A percentile compares a stretch with the other conserved stretches of the same genome.
Conservation (phyloP, 2,329 filamentous ascomycete genomes). For the Harringtonia lauricola region DNA sequence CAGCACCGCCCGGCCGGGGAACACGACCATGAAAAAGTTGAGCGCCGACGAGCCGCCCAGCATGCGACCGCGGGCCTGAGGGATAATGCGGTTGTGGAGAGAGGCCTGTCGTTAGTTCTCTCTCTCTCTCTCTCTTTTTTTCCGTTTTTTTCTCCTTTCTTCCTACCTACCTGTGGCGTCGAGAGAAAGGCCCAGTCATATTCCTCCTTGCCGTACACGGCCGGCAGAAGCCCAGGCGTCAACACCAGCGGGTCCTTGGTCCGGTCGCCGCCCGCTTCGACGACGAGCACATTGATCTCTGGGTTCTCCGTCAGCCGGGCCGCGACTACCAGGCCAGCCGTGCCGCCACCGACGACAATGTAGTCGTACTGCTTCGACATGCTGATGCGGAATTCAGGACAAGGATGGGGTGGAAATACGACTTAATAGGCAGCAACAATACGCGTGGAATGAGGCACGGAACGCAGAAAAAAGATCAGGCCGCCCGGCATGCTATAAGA, state of each 20-base stretch:
- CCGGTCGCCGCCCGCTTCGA: constrained; percentile 19
- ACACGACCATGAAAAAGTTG: constrained; percentile 46
- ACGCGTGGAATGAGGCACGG: too few species aligned
- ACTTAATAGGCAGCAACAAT: too few species aligned
- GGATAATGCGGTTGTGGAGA: constrained; percentile 19
- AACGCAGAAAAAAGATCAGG: too few species aligned
- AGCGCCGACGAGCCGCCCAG: constrained; percentile 53
- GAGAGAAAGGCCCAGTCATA: constrained; percentile 30
- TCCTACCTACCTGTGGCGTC: constrained; percentile 18
- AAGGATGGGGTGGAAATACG: too few species aligned
- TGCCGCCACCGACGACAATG: constrained; percentile 31
- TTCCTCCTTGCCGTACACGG: constrained; percentile 21
- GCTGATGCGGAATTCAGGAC: too few species aligned
- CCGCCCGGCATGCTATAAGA: too few species aligned
- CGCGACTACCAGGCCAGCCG: constrained; percentile 28
- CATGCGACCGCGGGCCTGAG: constrained; percentile 25
- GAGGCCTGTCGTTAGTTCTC: constrained; percentile 11
- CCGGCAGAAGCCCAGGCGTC: constrained; percentile 23
- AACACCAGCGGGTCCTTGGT: constrained; percentile 13
- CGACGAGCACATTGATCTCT: constrained; percentile 22
- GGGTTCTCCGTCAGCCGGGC: constrained; percentile 25
- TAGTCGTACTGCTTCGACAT: constrained; percentile 12
- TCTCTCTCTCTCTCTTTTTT: neutral
- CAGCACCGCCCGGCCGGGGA: constrained; percentile 35
- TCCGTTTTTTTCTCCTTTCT: neutral